Evolutionary conservation across 345 rosid species (phyloP), one percentile per base, ranked within the genome.

Genomic region (Linum tenue): DNA sequence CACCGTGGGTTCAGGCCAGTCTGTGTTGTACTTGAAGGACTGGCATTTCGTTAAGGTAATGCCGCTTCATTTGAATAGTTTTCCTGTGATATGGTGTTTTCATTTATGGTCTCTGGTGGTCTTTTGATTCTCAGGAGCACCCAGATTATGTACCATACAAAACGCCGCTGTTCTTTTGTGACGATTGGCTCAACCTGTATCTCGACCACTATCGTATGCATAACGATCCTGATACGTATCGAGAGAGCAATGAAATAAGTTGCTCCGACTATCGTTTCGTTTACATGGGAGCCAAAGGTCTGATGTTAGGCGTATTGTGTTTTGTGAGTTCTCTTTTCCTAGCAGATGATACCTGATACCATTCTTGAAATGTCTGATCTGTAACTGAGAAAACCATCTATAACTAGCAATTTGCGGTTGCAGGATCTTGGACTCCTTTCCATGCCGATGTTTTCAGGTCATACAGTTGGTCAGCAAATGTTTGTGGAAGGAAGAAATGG

Each of bases 371-470:
- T 61, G 59, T 72, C 73, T 72, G 38, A 65, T 65, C 39, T 64
- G 58, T 69, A 55, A 63, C 62, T 64, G 62, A 51, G 35, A 37
- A 62, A 63, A 16, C 57, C 63, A 22, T 22, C 31, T 22, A 22
- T 56, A 6, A 75, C 36, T 61, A 72, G 39, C 38, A 17, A 64
- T n/a, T n/a, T 62, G 76, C 71, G 60, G 15, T 76, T 22, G 69
- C 83, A 92, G 97, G 97, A 71, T 86, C 99, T 62, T 90, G 97
- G 97, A 94, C 96, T 31, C 95, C 97, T 71, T 85, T 92, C 71
- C 97, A 92, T 56, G 96, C 96, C 62, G 97, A 92, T 84, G 99
- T 92, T 66, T 88, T 90, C 81, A 81, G 96, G 77, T 90, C 99
- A 36, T 90, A 82, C 71, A 94, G 95, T 69, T 90, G 97, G 97